These are phyloP conservation scores for Beauveria sp. DNA, from an alignment of 2,329 filamentous ascomycete genomes.

Conservation along the genomic window DNA sequence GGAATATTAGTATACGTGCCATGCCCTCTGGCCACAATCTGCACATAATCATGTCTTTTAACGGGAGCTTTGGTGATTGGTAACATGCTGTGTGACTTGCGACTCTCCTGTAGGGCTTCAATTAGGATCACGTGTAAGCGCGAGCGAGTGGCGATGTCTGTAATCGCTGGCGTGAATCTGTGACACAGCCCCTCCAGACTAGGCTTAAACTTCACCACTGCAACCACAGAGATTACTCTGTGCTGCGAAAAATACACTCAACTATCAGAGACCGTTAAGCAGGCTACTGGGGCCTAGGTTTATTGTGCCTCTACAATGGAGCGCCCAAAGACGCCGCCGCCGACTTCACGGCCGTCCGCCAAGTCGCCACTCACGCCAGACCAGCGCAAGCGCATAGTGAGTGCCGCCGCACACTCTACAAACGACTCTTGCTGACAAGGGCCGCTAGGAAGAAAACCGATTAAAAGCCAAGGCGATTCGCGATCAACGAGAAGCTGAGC, in stretches of 20 bases:
- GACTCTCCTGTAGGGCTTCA: neutral
- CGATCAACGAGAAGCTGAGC: conserved; percentile 61
- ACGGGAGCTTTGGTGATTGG: neutral
- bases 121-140: conserved; percentile 1
- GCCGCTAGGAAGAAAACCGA: conserved; percentile 71
- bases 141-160: neutral
- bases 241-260: neutral
- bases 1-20: neutral
- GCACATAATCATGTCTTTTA: neutral
- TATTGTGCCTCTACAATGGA: conserved; percentile 30
- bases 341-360: conserved; percentile 22
- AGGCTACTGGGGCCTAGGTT: neutral
- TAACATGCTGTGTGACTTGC: neutral
- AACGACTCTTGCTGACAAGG: neutral
- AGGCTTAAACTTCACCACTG: neutral
- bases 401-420: conserved; percentile 15
- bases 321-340: conserved; percentile 38
- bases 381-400: conserved; percentile 46
- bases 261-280: neutral
- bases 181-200: conserved; percentile 18
- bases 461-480: conserved; percentile 83
- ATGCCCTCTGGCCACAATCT: neutral
- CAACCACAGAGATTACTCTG: neutral
- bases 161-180: conserved; percentile 1
- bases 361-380: conserved; percentile 46